These are phyloP conservation scores for Iris macrosiphon DNA, from an alignment of 106 monocot species.

Conservation along the genomic window DNA sequence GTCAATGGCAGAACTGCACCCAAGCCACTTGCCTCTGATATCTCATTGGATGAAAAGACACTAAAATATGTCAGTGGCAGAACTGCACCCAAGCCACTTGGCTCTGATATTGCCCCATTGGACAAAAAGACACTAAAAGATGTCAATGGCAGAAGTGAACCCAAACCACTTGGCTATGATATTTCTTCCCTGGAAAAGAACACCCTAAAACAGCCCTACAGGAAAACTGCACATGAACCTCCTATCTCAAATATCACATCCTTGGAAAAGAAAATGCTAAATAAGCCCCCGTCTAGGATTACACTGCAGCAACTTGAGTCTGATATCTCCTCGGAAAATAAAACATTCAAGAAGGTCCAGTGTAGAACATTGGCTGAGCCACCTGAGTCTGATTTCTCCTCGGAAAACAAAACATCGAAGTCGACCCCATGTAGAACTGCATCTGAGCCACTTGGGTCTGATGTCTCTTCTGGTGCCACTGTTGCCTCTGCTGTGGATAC, in stretches of 20 bases:
- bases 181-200: slow-evolving; percentile 7
- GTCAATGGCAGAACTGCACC: too few relatives aligned
- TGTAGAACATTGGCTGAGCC: not conserved
- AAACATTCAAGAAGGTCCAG: not conserved
- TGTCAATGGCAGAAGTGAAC: not conserved
- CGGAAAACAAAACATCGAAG: slow-evolving; percentile 6
- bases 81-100: not conserved
- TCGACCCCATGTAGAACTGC: slow-evolving; percentile 2
- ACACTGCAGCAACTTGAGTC: not conserved
- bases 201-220: not conserved
- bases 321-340: slow-evolving; percentile 6
- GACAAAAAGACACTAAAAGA: slow-evolving; percentile 4
- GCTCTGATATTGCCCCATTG: not conserved
- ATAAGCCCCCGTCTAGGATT: not conserved
- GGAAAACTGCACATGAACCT: not conserved
- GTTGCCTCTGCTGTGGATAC: slow-evolving; percentile 28
- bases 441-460: slow-evolving; percentile 32
- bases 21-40: too few relatives aligned
- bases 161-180: not conserved
- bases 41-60: too few relatives aligned
- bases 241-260: not conserved
- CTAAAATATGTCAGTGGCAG: slow-evolving; percentile 5
- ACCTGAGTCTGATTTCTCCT: not conserved
- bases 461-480: slow-evolving; percentile 39
- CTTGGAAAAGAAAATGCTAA: slow-evolving; percentile 9